Evolutionary conservation across 2,329 filamentous ascomycete genomes (phyloP).

Genomic region (Zelopaecilomyces penicillatus): DNA sequence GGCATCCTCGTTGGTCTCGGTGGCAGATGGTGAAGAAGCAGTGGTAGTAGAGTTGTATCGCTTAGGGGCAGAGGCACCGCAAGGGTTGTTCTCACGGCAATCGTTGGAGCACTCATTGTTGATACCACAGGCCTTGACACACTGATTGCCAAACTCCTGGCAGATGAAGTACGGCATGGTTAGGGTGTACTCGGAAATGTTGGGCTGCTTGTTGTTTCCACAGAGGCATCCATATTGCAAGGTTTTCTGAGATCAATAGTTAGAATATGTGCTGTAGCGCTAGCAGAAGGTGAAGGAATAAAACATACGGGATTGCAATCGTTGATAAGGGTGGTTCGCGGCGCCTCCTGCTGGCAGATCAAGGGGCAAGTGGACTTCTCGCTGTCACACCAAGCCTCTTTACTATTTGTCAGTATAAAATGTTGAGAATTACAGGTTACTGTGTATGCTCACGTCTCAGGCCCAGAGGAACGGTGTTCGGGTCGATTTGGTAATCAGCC

Average conservation of each 20-base stretch:
- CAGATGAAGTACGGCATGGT: slow-evolving; percentile 74
- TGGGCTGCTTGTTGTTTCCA: slow-evolving; percentile 56
- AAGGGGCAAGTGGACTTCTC: slow-evolving; percentile 59
- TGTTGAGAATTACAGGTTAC: background rate
- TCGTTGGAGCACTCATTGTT: slow-evolving; percentile 49
- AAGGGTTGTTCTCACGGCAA: slow-evolving; percentile 61
- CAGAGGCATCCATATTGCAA: slow-evolving; percentile 67
- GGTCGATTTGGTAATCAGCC: slow-evolving; percentile 54
- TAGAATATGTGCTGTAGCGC: background rate
- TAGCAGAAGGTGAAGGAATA: background rate
- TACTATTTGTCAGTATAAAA: slow-evolving; percentile 12
- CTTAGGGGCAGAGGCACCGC: slow-evolving; percentile 59
- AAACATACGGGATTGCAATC: slow-evolving; percentile 55
- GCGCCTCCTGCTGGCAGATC: slow-evolving; percentile 57
- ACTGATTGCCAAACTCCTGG: slow-evolving; percentile 62
- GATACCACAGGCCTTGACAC: slow-evolving; percentile 47
- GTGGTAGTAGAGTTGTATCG: slow-evolving; percentile 47
- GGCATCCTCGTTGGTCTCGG: slow-evolving; percentile 25
- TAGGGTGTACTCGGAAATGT: slow-evolving; percentile 67
- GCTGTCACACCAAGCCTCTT: slow-evolving; percentile 56
- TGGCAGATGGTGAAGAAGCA: slow-evolving; percentile 32
- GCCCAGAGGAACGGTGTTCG: slow-evolving; percentile 45
- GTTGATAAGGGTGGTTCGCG: slow-evolving; percentile 49
- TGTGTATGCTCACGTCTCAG: slow-evolving; percentile 39
- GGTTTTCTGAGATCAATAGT: slow-evolving; percentile 35